phyloP scores from a whole-genome alignment of 2,329 filamentous ascomycete species.

The Alternaria novae-zelandiae region DNA sequence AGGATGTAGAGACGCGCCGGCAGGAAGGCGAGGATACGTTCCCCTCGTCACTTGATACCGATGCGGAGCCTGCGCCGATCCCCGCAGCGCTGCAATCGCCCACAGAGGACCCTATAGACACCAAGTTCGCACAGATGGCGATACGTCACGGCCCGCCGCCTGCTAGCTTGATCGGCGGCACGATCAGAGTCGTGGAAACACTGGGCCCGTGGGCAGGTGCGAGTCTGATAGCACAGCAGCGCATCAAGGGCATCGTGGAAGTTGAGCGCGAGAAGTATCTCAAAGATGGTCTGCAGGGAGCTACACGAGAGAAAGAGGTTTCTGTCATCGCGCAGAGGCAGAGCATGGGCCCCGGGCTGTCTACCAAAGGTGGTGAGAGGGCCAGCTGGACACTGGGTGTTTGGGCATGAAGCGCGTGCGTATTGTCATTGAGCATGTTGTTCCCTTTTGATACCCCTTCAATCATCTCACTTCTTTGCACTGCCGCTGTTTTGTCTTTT shows the following conservation, averaged over 20 bases:
- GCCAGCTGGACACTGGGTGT: slow-evolving; percentile 50
- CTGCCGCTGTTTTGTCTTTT: too few relatives aligned
- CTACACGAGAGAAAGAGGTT: slow-evolving; percentile 65
- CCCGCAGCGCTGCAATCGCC: slow-evolving; percentile 54
- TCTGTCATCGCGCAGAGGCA: slow-evolving; percentile 65
- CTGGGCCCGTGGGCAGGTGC: slow-evolving; percentile 78
- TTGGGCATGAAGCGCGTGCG: slow-evolving; percentile 37
- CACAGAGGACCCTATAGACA: slow-evolving; percentile 65
- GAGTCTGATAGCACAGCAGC: slow-evolving; percentile 72
- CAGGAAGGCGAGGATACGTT: slow-evolving; percentile 34
- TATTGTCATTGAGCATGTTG: background rate
- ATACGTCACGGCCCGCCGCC: slow-evolving; percentile 49
- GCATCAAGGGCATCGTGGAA: slow-evolving; percentile 71
- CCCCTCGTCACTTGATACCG: slow-evolving; percentile 24
- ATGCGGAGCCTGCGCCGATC: slow-evolving; percentile 12
- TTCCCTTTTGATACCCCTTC: slow-evolving; percentile 12
- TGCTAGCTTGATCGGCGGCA: slow-evolving; percentile 58
- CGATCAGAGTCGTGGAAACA: slow-evolving; percentile 70
- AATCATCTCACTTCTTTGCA: too few relatives aligned
- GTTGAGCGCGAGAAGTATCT: slow-evolving; percentile 76
- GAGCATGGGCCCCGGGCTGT: slow-evolving; percentile 64
- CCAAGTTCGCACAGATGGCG: slow-evolving; percentile 60
- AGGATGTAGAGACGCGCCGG: slow-evolving; percentile 25
- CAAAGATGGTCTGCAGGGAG: slow-evolving; percentile 69
- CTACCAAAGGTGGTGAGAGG: slow-evolving; percentile 39